Evolutionary conservation across 1,139 yeast genomes (phyloP).

Genomic region (Kodamaea arcana): DNA sequence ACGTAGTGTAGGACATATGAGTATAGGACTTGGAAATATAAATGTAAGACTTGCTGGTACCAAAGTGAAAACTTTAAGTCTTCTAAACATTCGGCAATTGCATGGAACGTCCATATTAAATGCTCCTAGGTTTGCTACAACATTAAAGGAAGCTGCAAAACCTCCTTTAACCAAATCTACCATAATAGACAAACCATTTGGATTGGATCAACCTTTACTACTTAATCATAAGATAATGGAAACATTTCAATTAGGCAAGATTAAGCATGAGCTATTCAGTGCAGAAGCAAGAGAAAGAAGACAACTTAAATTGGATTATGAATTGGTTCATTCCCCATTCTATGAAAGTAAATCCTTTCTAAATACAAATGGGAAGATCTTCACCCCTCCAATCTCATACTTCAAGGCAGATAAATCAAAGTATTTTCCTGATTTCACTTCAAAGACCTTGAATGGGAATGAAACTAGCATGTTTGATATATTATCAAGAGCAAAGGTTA

Average conservation of each 20-base stretch:
- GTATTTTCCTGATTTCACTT: constrained; percentile 81
- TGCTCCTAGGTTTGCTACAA: constrained; percentile 13
- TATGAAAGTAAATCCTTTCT: constrained; percentile 77
- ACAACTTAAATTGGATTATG: constrained; percentile 58
- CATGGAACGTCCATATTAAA: constrained; percentile 2
- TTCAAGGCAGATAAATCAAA: constrained; percentile 72
- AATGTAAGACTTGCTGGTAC: too few species aligned
- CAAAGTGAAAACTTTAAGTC: too few species aligned
- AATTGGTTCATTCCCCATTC: constrained; percentile 82
- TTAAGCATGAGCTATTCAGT: constrained; percentile 29
- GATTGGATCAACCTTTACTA: constrained; percentile 31
- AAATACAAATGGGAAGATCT: constrained; percentile 80
- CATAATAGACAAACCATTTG: constrained; percentile 37
- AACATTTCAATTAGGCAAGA: constrained; percentile 19
- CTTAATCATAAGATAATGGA: constrained; percentile 22
- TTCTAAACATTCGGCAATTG: constrained; percentile 4
- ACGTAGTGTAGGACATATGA: too few species aligned
- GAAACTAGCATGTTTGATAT: constrained; percentile 31
- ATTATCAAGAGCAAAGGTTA: constrained; percentile 48
- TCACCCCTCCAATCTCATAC: constrained; percentile 71
- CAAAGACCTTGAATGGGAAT: constrained; percentile 48
- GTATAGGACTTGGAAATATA: too few species aligned
- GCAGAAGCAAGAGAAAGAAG: constrained; percentile 50
- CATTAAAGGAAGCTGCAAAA: constrained; percentile 16
- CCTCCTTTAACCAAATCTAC: constrained; percentile 16